phyloP scores from a whole-genome alignment of 805 yeast genomes.

The Jamesozyma hellenica region DNA sequence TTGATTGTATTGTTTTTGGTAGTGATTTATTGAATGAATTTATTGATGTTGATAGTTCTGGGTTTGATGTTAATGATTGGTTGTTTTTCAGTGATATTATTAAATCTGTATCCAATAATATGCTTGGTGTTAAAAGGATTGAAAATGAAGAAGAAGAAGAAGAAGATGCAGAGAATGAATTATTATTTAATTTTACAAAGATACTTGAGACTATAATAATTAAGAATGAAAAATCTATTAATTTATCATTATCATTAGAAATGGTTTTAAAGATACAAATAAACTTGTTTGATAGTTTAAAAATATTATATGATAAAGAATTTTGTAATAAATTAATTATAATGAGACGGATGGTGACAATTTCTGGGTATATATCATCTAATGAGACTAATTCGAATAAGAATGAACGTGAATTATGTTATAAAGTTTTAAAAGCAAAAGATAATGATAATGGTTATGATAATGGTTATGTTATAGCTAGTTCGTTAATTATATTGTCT shows the following conservation, averaged over 20 bases:
- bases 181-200: slow-evolving; percentile 13
- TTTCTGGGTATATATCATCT: slow-evolving; percentile 24
- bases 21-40: slow-evolving; percentile 19
- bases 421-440: slow-evolving; percentile 7
- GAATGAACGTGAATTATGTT: slow-evolving; percentile 13
- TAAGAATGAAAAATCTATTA: slow-evolving; percentile 8
- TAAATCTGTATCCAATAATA: slow-evolving; percentile 6
- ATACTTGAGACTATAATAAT: slow-evolving; percentile 14
- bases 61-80: slow-evolving; percentile 6
- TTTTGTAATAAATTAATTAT: slow-evolving; percentile 24
- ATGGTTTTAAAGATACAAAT: slow-evolving; percentile 11
- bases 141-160: slow-evolving; percentile 8
- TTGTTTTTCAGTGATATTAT: slow-evolving; percentile 10
- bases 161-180: slow-evolving; percentile 18
- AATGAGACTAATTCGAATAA: slow-evolving; percentile 15
- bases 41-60: slow-evolving; percentile 5
- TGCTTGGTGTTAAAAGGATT: slow-evolving; percentile 5
- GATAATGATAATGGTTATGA: slow-evolving; percentile 13
- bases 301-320: slow-evolving; percentile 10
- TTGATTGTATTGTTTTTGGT: slow-evolving; percentile 11
- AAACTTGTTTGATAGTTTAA: slow-evolving; percentile 11
- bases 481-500: slow-evolving; percentile 19
- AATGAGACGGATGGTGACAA: slow-evolving; percentile 22
- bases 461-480: slow-evolving; percentile 18
- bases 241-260: slow-evolving; percentile 5